Evolutionary conservation across 148 eudicot genomes (phyloP), one percentile per base, ranked within the genome.

Genomic region (Limonium bicolor): DNA sequence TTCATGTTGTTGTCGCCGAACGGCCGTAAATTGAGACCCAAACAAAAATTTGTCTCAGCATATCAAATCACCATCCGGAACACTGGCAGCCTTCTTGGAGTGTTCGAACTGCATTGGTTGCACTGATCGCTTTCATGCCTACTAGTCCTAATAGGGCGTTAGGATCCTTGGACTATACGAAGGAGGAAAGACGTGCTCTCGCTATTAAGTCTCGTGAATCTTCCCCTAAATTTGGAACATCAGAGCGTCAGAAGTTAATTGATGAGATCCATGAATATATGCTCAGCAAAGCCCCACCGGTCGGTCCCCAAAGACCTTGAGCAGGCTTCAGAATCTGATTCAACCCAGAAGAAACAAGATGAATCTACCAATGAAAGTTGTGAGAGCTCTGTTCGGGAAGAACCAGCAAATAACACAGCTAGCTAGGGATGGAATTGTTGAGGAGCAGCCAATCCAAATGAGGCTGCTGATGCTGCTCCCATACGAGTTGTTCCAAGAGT

Each of bases 51-150:
- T 90, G 99, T 61, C 58, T 90, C 47, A 90, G 99, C 68, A 90
- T 90, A 50, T 90, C 99, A 33, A 90, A 90, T 65, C 94, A 90
- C 66, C 99, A 90, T 64, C 99, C 99, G n/a, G 99, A 90, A 79
- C 99, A 90, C 44, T 90, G 99, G 99, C 99, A 90, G 62, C 99
- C 99, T 48, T 90, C 99, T 27, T 90, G 99, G 99, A 85, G 99
- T 59, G 99, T 90, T 51, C 75, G 99, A 25, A 90, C 99, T 53
- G 99, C 99, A 45, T 53, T 90, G 63, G 88, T 81, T 23, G 99
- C 99, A 32, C 69, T 90, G 33, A 78, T 90, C 36, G 99, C 99
- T 36, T 90, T 90, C 65, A 90, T 90, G 99, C 99, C 99, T 17
- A 90, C 99, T 56, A 69, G 59, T 46, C 99, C 99, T 42, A 90